Conservation (phyloP, 768 basidiomycete species). For the Russula abietina region DNA sequence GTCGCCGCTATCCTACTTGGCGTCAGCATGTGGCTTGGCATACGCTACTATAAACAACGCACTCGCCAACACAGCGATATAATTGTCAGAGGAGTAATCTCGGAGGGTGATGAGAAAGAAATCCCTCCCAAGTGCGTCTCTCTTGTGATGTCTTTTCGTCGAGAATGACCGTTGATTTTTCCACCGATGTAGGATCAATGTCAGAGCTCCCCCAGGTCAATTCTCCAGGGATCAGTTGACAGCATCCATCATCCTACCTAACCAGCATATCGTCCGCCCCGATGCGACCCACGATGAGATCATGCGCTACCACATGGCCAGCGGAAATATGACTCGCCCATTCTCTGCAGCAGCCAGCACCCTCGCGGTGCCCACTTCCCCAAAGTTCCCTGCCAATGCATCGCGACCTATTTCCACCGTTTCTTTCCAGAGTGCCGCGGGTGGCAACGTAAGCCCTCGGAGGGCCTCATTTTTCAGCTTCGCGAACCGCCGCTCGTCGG, state of each 20-base stretch:
- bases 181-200: not conserved
- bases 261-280: constrained; percentile 39
- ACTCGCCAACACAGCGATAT: constrained; percentile 35
- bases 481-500: constrained; percentile 23
- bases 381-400: not conserved
- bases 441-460: not conserved
- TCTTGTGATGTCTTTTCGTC: not conserved
- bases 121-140: not conserved
- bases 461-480: constrained; percentile 16
- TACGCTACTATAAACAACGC: constrained; percentile 39
- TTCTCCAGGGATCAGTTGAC: constrained; percentile 44
- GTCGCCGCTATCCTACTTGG: constrained; percentile 38
- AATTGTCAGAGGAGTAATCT: constrained; percentile 44
- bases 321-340: constrained; percentile 39
- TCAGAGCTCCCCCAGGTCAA: constrained; percentile 20
- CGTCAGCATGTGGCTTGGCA: constrained; percentile 39
- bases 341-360: constrained; percentile 37
- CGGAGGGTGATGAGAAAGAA: constrained; percentile 29
- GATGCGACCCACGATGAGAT: constrained; percentile 38
- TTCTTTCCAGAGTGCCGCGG: constrained; percentile 7
- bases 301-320: constrained; percentile 40
- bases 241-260: constrained; percentile 47
- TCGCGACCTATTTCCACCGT: constrained; percentile 16
- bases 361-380: not conserved
- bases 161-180: not conserved